Evolutionary conservation across 805 yeast species (phyloP), one percentile per base, ranked within the genome.

Genomic region (Starmerella gropengiesseri): DNA sequence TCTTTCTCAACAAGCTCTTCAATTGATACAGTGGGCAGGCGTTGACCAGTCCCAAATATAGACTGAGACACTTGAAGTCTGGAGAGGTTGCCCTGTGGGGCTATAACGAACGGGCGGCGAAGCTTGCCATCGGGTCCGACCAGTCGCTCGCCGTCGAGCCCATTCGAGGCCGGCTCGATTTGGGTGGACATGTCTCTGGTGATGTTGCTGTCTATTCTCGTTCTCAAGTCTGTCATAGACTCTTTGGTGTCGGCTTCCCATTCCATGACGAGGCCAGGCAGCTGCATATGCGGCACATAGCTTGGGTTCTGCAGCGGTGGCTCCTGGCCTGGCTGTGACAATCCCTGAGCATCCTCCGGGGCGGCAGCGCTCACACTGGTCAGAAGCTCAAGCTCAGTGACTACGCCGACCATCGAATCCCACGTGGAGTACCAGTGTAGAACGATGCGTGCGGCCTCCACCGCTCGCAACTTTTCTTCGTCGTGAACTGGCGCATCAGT

Each of bases 1-100:
- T 91, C 98, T 52, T 84, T 76, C 37, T 86, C 94, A 40, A 91
- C 66, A 47, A 81, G 78, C 53, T 91, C 96, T 50, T 91, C 98
- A 0, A 91, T 86, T 0, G 94, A 68, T 91, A 91, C 84, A 0
- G 96, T 84, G 2, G 98, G 98, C 22, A 89, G 68, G 20, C 71
- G 76, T 61, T 91, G 96, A 1, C 96, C 98, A 2, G 93, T 84
- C 1, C 96, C 95, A 52, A 74, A 76, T 0, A 87, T 95, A 53
- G 78, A 74, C 25, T 68, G 64, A 44, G 70, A 66, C 14, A 84
- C 51, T 35, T 78, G 74, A 1, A 46, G 75, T 70, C 36, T 6
- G 9, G 22, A 6, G 14, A 14, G 11, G 14, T 17, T 7, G n/a
- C 36, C 35, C 7, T 25, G 26, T 2, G 49, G 46, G 3, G 59